A percentile compares a stretch with the other conserved stretches of the same genome.
These are phyloP conservation scores for Dioscorea zingiberensis DNA, from an alignment of 106 monocot species.

Conservation along the genomic window DNA sequence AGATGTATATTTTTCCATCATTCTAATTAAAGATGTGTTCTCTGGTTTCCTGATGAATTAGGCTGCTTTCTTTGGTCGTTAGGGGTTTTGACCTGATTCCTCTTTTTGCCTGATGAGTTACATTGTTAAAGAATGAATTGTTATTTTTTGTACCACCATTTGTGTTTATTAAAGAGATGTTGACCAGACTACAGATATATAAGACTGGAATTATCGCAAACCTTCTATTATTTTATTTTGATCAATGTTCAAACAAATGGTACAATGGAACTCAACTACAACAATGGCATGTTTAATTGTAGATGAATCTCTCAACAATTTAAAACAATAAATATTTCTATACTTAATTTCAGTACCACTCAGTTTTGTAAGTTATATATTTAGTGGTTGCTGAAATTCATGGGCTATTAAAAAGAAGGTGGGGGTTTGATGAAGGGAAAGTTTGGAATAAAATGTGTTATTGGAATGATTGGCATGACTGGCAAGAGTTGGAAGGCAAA, in stretches of 20 bases:
- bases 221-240: background rate
- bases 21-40: no score
- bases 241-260: background rate
- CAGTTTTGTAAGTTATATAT: background rate
- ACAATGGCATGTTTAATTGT: background rate
- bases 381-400: background rate
- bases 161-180: no score
- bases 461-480: conserved; percentile 3
- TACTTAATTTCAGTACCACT: background rate
- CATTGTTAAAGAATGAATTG: no score
- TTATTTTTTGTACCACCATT: no score
- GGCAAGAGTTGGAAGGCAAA: background rate
- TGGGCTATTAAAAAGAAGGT: conserved; percentile 5
- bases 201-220: no score
- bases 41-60: no score
- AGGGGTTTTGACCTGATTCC: no score
- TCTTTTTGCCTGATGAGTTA: no score
- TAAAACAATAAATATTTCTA: background rate
- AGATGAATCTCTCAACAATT: background rate
- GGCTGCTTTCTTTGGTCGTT: no score
- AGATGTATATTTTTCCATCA: no score
- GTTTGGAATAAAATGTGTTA: background rate
- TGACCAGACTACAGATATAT: no score
- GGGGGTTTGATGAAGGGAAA: conserved; percentile 3
- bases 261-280: background rate